Evolutionary conservation across 1,284 basidiomycete species (phyloP).

Genomic region (Cutaneotrichosporon daszewskae): DNA sequence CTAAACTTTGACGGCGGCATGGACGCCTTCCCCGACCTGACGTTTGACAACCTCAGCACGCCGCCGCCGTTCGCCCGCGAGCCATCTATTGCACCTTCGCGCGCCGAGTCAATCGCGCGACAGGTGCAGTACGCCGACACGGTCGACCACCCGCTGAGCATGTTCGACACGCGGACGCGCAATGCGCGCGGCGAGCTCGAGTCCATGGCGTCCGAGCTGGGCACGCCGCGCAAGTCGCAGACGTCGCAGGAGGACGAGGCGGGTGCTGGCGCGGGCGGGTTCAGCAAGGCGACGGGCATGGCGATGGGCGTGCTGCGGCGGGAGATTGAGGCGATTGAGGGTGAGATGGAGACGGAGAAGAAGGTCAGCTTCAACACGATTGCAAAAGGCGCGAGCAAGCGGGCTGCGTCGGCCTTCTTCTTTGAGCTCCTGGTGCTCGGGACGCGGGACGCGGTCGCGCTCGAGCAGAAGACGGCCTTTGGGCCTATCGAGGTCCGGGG

Average conservation of each 20-base stretch:
- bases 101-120: slow-evolving; percentile 27
- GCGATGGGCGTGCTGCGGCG: slow-evolving; percentile 75
- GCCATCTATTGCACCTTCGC: slow-evolving; percentile 31
- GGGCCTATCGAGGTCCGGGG: slow-evolving; percentile 78
- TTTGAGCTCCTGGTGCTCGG: slow-evolving; percentile 93
- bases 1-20: slow-evolving; percentile 12
- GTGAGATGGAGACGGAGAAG: slow-evolving; percentile 51
- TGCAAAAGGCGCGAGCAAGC: slow-evolving; percentile 58
- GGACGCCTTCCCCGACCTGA: slow-evolving; percentile 11
- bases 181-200: slow-evolving; percentile 6
- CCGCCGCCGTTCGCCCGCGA: slow-evolving; percentile 11
- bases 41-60: slow-evolving; percentile 10
- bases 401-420: slow-evolving; percentile 92
- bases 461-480: slow-evolving; percentile 68
- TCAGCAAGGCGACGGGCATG: slow-evolving; percentile 85
- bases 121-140: too few relatives aligned
- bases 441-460: slow-evolving; percentile 79
- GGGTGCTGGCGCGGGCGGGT: slow-evolving; percentile 49
- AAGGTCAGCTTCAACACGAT: slow-evolving; percentile 63
- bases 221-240: slow-evolving; percentile 3
- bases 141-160: too few relatives aligned
- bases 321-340: slow-evolving; percentile 57
- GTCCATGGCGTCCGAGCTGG: slow-evolving; percentile 1
- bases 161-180: slow-evolving; percentile 63
- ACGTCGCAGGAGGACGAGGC: not conserved